Percentiles rank a stretch among this genome's conserved stretches.
Evolutionary conservation across 140 eudicot genomes (phyloP).

Genomic region (Anethum foeniculum): DNA sequence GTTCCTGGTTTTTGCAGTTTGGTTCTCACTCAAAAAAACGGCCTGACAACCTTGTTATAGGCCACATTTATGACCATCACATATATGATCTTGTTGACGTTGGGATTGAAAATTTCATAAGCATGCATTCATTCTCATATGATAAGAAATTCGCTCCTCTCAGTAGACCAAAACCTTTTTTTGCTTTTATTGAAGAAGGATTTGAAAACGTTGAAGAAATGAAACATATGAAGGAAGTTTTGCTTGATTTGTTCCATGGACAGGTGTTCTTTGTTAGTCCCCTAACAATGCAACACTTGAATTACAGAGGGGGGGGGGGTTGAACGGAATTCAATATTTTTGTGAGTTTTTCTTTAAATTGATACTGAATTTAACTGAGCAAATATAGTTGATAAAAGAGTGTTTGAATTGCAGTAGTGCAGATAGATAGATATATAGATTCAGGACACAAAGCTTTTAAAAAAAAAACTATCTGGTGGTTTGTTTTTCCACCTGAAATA

Average conservation of each 20-base stretch:
- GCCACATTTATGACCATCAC: constrained; percentile 87
- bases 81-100: constrained; percentile 88
- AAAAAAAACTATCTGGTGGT: too few relatives aligned
- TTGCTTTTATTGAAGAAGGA: constrained; percentile 88
- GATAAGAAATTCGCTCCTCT: constrained; percentile 72
- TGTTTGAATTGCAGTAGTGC: too few relatives aligned
- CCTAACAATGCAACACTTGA: too few relatives aligned
- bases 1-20: constrained; percentile 39
- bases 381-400: too few relatives aligned
- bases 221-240: constrained; percentile 78
- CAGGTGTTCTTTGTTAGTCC: background rate
- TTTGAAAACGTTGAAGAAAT: constrained; percentile 81
- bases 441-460: too few relatives aligned
- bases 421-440: too few relatives aligned
- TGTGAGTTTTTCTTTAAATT: too few relatives aligned
- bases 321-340: too few relatives aligned
- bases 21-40: constrained; percentile 95
- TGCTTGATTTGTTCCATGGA: constrained; percentile 50
- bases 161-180: constrained; percentile 77
- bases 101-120: constrained; percentile 82
- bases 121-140: constrained; percentile 62
- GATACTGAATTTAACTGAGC: too few relatives aligned
- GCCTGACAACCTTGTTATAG: constrained; percentile 93
- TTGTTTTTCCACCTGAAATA: too few relatives aligned
- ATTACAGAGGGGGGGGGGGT: too few relatives aligned